Base-by-base conservation (phyloP, 176 grass and related monocot genomes). In the Oryza australiensis region DNA sequence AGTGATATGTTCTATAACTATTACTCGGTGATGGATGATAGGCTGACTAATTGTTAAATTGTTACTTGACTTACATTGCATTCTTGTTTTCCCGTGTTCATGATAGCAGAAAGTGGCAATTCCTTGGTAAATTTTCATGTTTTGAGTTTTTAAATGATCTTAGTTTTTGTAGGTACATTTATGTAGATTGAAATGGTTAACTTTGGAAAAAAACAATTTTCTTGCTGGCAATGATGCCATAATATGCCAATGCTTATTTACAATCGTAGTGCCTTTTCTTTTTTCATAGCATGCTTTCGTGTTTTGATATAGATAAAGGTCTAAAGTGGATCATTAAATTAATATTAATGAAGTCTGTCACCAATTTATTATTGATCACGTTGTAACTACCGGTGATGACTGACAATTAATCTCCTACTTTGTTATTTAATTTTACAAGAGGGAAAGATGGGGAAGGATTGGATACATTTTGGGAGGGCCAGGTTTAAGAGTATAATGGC, bases 371-470 rank as follows among this genome's bases (percentile, higher is more conserved):
- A 40, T 40, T 46, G 12, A 37, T 27, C 59, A 40, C 7, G 0
- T 12, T 63, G 62, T 67, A 40, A 42, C 26, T 18, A 3, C 57
- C 4, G 41, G 67, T 1, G 34, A 46, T 28, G 66, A 59, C 69
- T 71, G 26, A 62, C 38, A 66, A 59, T 77, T 71, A 40, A 64
- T 43, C 59, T 16, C 62, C 64, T 60, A 33, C 35, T 53, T 42
- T 20, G 51, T 43, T 63, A 27, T 63, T 78, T 77, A 32, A 1
- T 76, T 51, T 83, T 43, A 77, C 35, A 55, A n/a, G 51, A 77
- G 57, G 15, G 28, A 49, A 73, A 73, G 14, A 73, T 48, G 69
- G 57, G 15, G 18, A 49, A 73, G 49, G 14, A 73, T 48, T 10
- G 15, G 26, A 27, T 48, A 73, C 29, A 42, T 28, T 10, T 74